These are phyloP conservation scores for Peniophora sp. DNA, from an alignment of 1,284 basidiomycete genomes.

Conservation along the genomic window DNA sequence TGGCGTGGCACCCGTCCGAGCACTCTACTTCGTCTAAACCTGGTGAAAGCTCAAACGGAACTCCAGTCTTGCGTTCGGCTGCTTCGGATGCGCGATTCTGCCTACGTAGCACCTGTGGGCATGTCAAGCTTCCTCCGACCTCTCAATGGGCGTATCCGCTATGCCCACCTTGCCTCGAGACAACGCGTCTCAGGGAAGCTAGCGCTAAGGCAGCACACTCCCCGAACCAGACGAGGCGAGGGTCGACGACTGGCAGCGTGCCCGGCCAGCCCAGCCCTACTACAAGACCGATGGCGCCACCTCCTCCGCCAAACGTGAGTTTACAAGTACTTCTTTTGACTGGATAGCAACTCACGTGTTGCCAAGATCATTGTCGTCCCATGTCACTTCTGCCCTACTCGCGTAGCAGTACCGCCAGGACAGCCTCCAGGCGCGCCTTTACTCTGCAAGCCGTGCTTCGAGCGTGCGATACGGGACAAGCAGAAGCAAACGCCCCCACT, in stretches of 20 bases:
- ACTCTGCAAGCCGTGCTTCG: not conserved
- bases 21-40: no score
- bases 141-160: not conserved
- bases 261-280: not conserved
- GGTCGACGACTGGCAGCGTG: not conserved
- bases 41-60: no score
- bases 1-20: no score
- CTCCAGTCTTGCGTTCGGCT: no score
- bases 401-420: not conserved
- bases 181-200: not conserved
- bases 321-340: not conserved
- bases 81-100: not conserved
- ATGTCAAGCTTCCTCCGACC: not conserved
- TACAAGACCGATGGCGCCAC: not conserved
- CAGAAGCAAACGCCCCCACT: not conserved
- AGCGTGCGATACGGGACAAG: not conserved
- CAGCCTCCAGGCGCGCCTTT: not conserved
- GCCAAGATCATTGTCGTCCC: not conserved
- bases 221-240: not conserved
- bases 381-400: not conserved
- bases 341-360: not conserved
- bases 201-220: not conserved
- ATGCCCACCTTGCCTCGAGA: not conserved
- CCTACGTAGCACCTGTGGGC: not conserved
- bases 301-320: not conserved